Evolutionary conservation across 805 yeast species (phyloP), one percentile per base, ranked within the genome.

Genomic region (Saccharomyces cerevisiae): DNA sequence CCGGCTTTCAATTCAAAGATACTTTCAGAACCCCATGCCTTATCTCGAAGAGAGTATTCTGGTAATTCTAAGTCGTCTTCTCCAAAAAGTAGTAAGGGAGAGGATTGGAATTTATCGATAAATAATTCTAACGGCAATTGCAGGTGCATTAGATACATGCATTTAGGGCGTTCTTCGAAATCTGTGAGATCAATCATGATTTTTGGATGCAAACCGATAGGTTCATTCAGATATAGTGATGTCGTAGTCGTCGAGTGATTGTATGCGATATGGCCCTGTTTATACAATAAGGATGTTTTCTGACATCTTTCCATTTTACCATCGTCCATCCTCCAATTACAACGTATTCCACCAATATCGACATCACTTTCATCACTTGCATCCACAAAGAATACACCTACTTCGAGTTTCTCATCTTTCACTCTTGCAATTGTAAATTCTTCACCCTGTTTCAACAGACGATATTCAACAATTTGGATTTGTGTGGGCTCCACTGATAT

Each of bases 31-130:
- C 84, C 84, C 75, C 77, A 77, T 9, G 59, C 51, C 29, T 69
- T 68, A 8, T 59, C 54, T 8, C 41, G 43, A 11, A 68, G 46
- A 47, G 59, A 59, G 75, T 81, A 82, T 32, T 70, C 76, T 4
- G 87, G 87, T 32, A 75, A 73, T 59, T 82, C 87, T 26, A 82
- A 66, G 60, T 82, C 83, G n/a, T 74, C 69, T 51, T 79, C 81
- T 2, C 85, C 85, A 76, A 78, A 78, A 0, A 76, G 64, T 2
- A 70, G 71, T 1, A 76, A 36, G 14, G 79, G 68, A n/a, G 64
- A 65, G 26, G 79, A 73, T 62, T 82, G 84, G 62, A 79, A 81
- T 61, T 71, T 71, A 67, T 82, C 86, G n/a, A 81, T 71, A 60
- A 82, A 80, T 22, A 81, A 53, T 17, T 70, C 68, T 4, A 67